phyloP scores from a whole-genome alignment of 495 filamentous ascomycete genomes.

The Penicillium bovifimosum region DNA sequence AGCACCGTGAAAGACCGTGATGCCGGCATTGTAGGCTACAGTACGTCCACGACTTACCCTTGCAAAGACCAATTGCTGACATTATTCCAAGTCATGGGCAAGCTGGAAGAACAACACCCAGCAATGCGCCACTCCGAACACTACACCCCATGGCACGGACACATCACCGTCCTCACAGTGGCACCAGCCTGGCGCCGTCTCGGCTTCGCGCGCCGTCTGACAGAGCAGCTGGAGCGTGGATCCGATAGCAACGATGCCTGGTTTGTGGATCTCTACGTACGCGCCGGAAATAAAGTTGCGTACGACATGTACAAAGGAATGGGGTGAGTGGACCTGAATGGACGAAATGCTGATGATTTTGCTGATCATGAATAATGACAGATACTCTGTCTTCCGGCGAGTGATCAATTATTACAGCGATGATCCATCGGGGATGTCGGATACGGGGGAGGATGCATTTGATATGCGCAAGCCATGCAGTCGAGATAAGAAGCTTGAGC shows the following conservation, averaged over 20 bases:
- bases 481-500: slow-evolving; percentile 70
- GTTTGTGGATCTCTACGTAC: slow-evolving; percentile 94
- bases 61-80: slow-evolving; percentile 2
- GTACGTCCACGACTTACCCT: slow-evolving; percentile 49
- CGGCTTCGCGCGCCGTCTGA: slow-evolving; percentile 77
- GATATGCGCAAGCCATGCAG: slow-evolving; percentile 93
- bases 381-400: slow-evolving; percentile 74
- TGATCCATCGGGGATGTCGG: slow-evolving; percentile 53
- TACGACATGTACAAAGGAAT: slow-evolving; percentile 83
- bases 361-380: slow-evolving; percentile 16
- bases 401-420: slow-evolving; percentile 91
- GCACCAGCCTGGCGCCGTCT: slow-evolving; percentile 79
- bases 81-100: slow-evolving; percentile 78
- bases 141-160: slow-evolving; percentile 94
- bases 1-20: slow-evolving; percentile 73
- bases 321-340: slow-evolving; percentile 52
- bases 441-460: slow-evolving; percentile 75
- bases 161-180: slow-evolving; percentile 94
- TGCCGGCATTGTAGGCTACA: slow-evolving; percentile 87
- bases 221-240: slow-evolving; percentile 67
- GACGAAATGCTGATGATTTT: not conserved
- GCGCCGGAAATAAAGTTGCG: slow-evolving; percentile 80
- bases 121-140: slow-evolving; percentile 66
- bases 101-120: slow-evolving; percentile 81
- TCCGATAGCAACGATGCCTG: slow-evolving; percentile 79